Percentiles rank a stretch among this genome's conserved stretches.
phyloP scores from a whole-genome alignment of 257 asterid species.

The Plantago major region DNA sequence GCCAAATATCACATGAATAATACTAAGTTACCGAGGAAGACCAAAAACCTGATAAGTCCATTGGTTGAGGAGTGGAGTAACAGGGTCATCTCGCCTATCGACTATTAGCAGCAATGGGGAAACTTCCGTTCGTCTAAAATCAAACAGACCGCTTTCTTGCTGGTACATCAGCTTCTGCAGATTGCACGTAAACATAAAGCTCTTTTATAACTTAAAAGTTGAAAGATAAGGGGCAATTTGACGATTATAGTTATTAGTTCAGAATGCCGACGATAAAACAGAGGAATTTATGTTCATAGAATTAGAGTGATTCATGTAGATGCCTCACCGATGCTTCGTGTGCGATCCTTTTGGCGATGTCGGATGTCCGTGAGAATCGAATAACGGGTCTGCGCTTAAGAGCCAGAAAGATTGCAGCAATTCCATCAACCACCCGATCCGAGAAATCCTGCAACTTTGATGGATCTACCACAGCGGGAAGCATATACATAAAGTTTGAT shows the following conservation, averaged over 20 bases:
- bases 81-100: slow-evolving; percentile 97
- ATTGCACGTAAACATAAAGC: slow-evolving; percentile 15
- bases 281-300: background rate
- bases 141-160: slow-evolving; percentile 93
- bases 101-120: slow-evolving; percentile 81
- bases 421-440: slow-evolving; percentile 86
- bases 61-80: slow-evolving; percentile 87
- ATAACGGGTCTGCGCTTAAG: slow-evolving; percentile 83
- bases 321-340: slow-evolving; percentile 84
- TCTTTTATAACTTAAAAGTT: slow-evolving; percentile 7
- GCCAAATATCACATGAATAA: slow-evolving; percentile 1
- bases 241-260: slow-evolving; percentile 19
- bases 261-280: slow-evolving; percentile 7
- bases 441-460: slow-evolving; percentile 67
- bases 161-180: slow-evolving; percentile 97
- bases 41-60: slow-evolving; percentile 93
- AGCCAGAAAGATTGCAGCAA: slow-evolving; percentile 83
- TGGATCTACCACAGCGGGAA: slow-evolving; percentile 95
- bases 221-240: slow-evolving; percentile 4
- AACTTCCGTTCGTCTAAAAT: slow-evolving; percentile 89
- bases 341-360: slow-evolving; percentile 79
- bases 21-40: slow-evolving; percentile 9
- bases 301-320: background rate
- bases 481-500: slow-evolving; percentile 79
- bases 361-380: slow-evolving; percentile 88